Percentiles rank a stretch among this genome's conserved stretches.
Evolutionary conservation across 2,329 filamentous ascomycete genomes (phyloP).

Genomic region (Verticillium zaregamsianum): DNA sequence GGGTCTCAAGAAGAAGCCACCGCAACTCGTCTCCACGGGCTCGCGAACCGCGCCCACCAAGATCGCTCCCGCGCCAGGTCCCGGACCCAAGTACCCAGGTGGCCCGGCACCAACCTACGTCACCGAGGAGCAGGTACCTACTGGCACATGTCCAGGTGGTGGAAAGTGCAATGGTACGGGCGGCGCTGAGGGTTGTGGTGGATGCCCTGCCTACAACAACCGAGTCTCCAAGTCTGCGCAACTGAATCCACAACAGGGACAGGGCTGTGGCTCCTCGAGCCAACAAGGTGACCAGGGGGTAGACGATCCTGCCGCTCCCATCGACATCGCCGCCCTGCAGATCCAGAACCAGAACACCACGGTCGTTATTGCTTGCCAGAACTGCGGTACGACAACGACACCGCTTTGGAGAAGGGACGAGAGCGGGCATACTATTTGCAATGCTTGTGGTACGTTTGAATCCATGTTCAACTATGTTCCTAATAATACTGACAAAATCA

Average conservation of each 20-base stretch:
- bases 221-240: slow-evolving; percentile 83
- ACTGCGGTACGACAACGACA: slow-evolving; percentile 94
- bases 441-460: slow-evolving; percentile 78
- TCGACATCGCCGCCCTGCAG: slow-evolving; percentile 46
- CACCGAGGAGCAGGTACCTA: slow-evolving; percentile 66
- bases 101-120: slow-evolving; percentile 65
- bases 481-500: slow-evolving; percentile 30
- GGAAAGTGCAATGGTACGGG: slow-evolving; percentile 95
- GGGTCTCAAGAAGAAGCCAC: slow-evolving; percentile 83
- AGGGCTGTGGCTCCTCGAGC: slow-evolving; percentile 26
- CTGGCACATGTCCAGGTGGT: slow-evolving; percentile 91
- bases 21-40: slow-evolving; percentile 42
- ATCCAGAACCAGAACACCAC: slow-evolving; percentile 45
- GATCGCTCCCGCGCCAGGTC: slow-evolving; percentile 23
- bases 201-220: slow-evolving; percentile 97
- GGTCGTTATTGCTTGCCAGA: slow-evolving; percentile 88
- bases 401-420: slow-evolving; percentile 94
- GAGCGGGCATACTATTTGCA: slow-evolving; percentile 94
- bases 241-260: slow-evolving; percentile 54
- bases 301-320: slow-evolving; percentile 36
- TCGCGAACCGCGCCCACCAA: slow-evolving; percentile 39
- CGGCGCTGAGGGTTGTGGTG: slow-evolving; percentile 89
- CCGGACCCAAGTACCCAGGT: slow-evolving; percentile 35
- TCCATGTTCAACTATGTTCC: slow-evolving; percentile 1
- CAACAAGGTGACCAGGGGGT: slow-evolving; percentile 17